Base-by-base conservation (phyloP, 805 yeast genomes). In the Kodamaea neixiangensis region DNA sequence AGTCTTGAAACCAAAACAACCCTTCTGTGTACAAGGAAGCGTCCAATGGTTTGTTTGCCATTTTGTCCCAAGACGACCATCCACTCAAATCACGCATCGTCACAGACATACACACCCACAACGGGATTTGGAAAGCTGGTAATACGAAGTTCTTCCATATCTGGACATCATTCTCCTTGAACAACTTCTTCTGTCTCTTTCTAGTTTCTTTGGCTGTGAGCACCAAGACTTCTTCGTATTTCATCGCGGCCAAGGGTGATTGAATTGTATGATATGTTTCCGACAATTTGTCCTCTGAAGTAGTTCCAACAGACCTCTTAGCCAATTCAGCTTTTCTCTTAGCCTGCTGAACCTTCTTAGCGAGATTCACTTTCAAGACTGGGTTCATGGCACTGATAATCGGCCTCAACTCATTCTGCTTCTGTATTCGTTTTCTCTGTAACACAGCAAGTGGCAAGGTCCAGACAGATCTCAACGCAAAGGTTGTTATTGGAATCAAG, bases 51-150 rank as follows among this genome's bases (percentile, higher is more conserved):
- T 68, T 72, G 41, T 72, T 68, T 17, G 76, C 69, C 54, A 56
- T 68, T 44, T 66, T 66, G 50, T 73, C 76, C 76, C 77, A 72
- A 1, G 74, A 57, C 2, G 75, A 63, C 85, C 85, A 81, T 1
- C 96, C 96, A 39, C 92, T 85, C 54, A 91, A 69, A 43, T 83
- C 79, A 55, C 97, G 76, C 57, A 91, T 79, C 1, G 91, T 84
- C 57, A 85, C 73, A 10, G 94, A 86, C 77, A 92, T 75, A 2
- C 86, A 75, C 1, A 91, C 76, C 96, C 97, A 92, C 5, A 92
- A 65, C 0, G 98, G 98, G 17, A 93, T 77, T 63, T 92, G 98
- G 14, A 89, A 80, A 0, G 83, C 69, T 1, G 97, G 97, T 35
- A 90, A 71, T 3, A 87, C 59, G 50, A 83, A 70, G 59, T 87